These are phyloP conservation scores for Dentipellis sp. DNA, from an alignment of 768 basidiomycete species.

Conservation along the genomic window DNA sequence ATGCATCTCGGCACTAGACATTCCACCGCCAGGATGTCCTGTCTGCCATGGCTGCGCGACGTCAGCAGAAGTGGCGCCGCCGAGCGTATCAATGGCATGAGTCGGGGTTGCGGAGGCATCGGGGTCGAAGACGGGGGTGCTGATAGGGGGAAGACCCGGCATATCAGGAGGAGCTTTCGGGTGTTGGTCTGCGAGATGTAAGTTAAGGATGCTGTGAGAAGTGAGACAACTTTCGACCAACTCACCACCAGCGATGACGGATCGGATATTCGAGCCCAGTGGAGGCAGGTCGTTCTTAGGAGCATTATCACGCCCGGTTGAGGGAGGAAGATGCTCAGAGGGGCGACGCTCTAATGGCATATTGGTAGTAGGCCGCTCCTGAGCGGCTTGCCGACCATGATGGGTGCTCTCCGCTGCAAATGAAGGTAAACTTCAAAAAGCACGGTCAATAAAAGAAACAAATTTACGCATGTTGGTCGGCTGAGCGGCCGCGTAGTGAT, in stretches of 20 bases:
- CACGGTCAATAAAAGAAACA: no score
- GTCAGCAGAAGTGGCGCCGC: neutral
- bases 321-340: neutral
- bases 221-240: no score
- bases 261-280: neutral
- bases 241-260: no score
- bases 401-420: neutral
- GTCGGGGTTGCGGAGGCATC: neutral
- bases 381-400: neutral
- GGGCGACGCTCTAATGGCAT: neutral
- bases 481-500: neutral
- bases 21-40: neutral
- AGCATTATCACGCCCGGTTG: neutral
- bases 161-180: no score
- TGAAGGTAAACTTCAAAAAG: neutral
- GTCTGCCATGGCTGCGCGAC: neutral
- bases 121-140: neutral
- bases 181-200: no score
- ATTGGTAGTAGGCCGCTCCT: neutral
- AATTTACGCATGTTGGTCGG: neutral
- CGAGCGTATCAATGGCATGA: neutral
- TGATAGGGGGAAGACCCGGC: neutral
- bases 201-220: neutral
- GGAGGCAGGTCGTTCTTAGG: neutral
- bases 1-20: neutral